Base-by-base conservation (phyloP, 495 filamentous ascomycete species). In the Friedmanniomyces simplex region DNA sequence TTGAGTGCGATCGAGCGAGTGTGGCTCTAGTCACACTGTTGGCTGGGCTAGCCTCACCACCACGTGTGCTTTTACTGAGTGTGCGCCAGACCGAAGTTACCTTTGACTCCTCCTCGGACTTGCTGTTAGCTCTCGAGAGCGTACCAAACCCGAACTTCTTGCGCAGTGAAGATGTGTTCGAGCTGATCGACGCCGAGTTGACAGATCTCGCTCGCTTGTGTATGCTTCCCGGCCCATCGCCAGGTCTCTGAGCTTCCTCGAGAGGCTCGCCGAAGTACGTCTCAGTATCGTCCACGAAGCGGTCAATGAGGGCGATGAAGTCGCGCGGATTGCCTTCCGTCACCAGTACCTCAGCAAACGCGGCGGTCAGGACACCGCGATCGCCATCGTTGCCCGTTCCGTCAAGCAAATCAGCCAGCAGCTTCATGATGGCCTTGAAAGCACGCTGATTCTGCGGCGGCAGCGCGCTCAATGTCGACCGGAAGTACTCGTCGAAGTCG, bases 321-420 rank as follows among this genome's bases (percentile, higher is more conserved):
- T 91, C 79, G 57, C 87, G 83, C 10, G 91, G 81, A 60, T 81
- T 82, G 11, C 84, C 85, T 59, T 91, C 83, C 37, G 83, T 77
- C 4, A 90, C 84, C 12, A 98, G 74, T 49, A 96, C 74, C 64
- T 96, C 93, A 1, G 91, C 84, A 72, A 98, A 96, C 14, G 89
- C 88, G 26, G 87, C 83, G 1, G 89, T 96, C 63, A 98, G 71
- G 48, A 88, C 87, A 26, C 93, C 93, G 34, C 91, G 82, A 67
- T 96, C 91, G 48, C 89, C 88, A 65, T 96, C 93, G 68, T 93
- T 95, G 12, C 85, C 86, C 59, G 91, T 95, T n/a, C 88, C 91
- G 58, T 96, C 91, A 13, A 96, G 79, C 16, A 98, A 58, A 63
- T 95, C 89, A 1, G 87, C 84, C 24, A 98, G 79, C 32, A 97